Conservation (phyloP, 345 rosid genomes). For the Eutrema japonicum region DNA sequence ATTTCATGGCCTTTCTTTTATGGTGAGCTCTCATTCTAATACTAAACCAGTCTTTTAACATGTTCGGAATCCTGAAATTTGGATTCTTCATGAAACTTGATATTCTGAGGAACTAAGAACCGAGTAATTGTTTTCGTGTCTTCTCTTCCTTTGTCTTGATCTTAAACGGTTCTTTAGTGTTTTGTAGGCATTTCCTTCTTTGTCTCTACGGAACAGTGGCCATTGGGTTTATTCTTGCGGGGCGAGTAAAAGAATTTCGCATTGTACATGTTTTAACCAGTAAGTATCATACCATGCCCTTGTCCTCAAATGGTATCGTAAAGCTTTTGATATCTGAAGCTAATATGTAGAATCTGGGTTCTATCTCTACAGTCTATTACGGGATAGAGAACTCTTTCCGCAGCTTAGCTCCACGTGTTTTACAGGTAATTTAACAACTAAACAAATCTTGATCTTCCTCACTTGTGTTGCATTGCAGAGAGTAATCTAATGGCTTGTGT, state of each 20-base stretch:
- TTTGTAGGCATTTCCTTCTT: constrained; percentile 77
- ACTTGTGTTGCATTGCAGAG: neutral
- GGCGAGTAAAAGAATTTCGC: constrained; percentile 64
- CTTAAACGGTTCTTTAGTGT: constrained; percentile 36
- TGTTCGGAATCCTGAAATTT: neutral
- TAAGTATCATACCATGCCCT: constrained; percentile 29
- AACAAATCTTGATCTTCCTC: neutral
- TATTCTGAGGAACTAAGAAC: constrained; percentile 6
- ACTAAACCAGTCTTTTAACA: constrained; percentile 13
- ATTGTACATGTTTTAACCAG: constrained; percentile 64
- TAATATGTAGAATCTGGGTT: constrained; percentile 24
- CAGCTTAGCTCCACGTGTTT: constrained; percentile 70
- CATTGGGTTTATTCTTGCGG: constrained; percentile 74
- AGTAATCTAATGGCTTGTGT: constrained; percentile 12
- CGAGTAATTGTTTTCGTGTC: neutral
- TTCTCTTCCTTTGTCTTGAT: constrained; percentile 21
- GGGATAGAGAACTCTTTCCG: constrained; percentile 67
- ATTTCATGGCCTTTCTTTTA: constrained; percentile 90
- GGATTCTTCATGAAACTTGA: neutral
- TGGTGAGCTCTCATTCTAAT: constrained; percentile 65
- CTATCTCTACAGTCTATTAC: constrained; percentile 63
- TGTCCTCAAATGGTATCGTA: constrained; percentile 5
- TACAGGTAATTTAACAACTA: constrained; percentile 54
- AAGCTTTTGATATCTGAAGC: constrained; percentile 19
- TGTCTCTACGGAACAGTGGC: constrained; percentile 75